Base-by-base conservation (phyloP, 2,329 filamentous ascomycete genomes). In the Fusarium sp. region DNA sequence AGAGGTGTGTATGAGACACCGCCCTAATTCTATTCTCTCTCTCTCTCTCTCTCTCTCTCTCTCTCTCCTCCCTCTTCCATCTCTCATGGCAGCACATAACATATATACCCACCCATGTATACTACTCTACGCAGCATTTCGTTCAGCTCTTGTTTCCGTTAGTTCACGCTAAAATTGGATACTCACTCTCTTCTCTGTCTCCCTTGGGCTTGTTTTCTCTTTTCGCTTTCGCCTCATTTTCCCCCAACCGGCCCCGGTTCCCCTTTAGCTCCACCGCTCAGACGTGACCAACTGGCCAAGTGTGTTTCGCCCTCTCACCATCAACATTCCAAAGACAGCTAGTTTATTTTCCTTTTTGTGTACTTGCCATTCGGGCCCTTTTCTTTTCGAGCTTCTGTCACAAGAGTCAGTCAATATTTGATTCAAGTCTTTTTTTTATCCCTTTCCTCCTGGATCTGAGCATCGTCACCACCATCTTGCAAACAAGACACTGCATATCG, bases 171-270 rank as follows among this genome's bases (percentile, higher is more conserved):
- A 58, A 25, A 21, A 32, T 42, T 17, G 46, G 17, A 15, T 38
- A 15, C 21, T 43, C 36, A n/a, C n/a, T n/a, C n/a, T n/a, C n/a
- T n/a, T n/a, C n/a, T n/a, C n/a, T n/a, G n/a, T 15, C 13, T 19
- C 21, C 6, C 29, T 35, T 49, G 49, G 60, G 13, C 33, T 53
- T 65, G 61, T 64, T 64, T n/a, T 50, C 61, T 65, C 61, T 64
- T 64, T 7, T 50, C 61, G 51, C 44, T 3, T 15, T 50, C 21
- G 37, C 38, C 36, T 9, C 27, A 25, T 31, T 31, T 14, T 31
- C 27, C 31, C 23, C 36, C 23, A 25, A 27, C 17, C 45, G 44
- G 45, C 41, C 53, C 42, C 44, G 41, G 38, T n/a, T 44, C 49
- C 37, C 33, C 33, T 45, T 33, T 9, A 29, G 51, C 61, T 49